Evolutionary conservation across 371 early-diverging fungal genomes (phyloP), one percentile per base, ranked within the genome.

Genomic region (Phascolomyces articulosus): DNA sequence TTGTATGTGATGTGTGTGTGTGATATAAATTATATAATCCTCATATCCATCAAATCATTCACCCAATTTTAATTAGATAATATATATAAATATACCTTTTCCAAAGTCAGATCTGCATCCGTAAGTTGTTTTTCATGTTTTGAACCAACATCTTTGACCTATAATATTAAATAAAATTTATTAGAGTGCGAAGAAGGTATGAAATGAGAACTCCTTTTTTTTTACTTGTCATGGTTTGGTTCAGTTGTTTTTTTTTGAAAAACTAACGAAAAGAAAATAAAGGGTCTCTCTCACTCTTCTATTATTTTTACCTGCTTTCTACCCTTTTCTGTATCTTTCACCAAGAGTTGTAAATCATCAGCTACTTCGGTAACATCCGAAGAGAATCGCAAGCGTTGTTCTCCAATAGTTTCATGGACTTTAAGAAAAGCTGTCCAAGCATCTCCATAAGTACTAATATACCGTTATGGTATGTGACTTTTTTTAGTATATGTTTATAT

Each of bases 231-330:
- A n/a, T n/a, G n/a, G n/a, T n/a, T n/a, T n/a, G 51, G 23, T 34
- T 0, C 11, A 9, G 11, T 34, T 34, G 34, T 34, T 34, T 9
- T 2, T 34, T 34, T 34, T 2, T 9, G 34, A 21, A 31, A 57
- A 40, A 40, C 27, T 28, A 63, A 23, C 24, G 58, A n/a, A 40
- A 13, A 54, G 21, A 27, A 27, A 49, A 21, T 1, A 29, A 41
- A 7, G 0, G 2, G 9, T 34, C 44, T 38, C n/a, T n/a, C n/a
- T n/a, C n/a, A n/a, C n/a, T n/a, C n/a, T n/a, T n/a, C n/a, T n/a
- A n/a, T n/a, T n/a, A n/a, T n/a, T n/a, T n/a, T 49, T 70, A 91
- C 92, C 84, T 91, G 90, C 67, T 95, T 95, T 62, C 95, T 82
- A 56, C 86, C 87, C 28, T 91, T 82, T 60, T 94, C 95, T 6